A percentile compares a stretch with the other conserved stretches of the same genome.
phyloP scores from a whole-genome alignment of 495 filamentous ascomycete species.

The Aspergillus ellipticus region DNA sequence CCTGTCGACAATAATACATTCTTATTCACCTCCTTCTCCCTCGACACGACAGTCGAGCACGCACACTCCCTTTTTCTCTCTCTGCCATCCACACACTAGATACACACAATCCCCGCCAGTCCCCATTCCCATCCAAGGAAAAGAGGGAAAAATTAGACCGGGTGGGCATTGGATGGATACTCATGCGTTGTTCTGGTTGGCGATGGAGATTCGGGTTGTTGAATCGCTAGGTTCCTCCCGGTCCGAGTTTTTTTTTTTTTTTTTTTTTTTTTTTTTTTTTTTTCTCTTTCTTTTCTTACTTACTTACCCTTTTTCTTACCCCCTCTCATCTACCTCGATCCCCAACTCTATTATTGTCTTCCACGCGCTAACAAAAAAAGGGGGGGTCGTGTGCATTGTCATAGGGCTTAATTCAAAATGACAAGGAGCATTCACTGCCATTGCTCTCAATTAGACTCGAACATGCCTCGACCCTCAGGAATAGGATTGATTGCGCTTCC shows the following conservation, averaged over 20 bases:
- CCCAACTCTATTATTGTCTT: not conserved
- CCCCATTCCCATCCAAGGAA: not conserved
- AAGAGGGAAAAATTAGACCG: conserved; percentile 4
- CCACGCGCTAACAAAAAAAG: not conserved
- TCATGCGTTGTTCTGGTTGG: conserved; percentile 12
- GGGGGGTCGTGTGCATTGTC: not conserved
- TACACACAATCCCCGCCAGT: conserved; percentile 5
- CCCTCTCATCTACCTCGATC: not conserved
- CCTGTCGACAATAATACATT: not conserved
- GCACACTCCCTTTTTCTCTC: not conserved
- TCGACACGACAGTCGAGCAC: not conserved
- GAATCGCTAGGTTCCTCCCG: conserved; percentile 27
- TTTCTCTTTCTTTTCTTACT: conserved; percentile 6
- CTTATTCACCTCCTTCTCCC: no score
- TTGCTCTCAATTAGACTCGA: not conserved
- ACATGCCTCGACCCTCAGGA: not conserved
- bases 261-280: conserved; percentile 14
- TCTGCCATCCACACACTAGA: not conserved
- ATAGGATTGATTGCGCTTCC: not conserved
- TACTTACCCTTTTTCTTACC: not conserved
- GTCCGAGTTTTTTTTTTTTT: conserved; percentile 13
- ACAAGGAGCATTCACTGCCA: not conserved
- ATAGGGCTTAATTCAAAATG: not conserved
- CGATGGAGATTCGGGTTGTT: conserved; percentile 11
- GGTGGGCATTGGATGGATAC: conserved; percentile 15